phyloP scores from a whole-genome alignment of 345 rosid species.

The Aquilaria sinensis region DNA sequence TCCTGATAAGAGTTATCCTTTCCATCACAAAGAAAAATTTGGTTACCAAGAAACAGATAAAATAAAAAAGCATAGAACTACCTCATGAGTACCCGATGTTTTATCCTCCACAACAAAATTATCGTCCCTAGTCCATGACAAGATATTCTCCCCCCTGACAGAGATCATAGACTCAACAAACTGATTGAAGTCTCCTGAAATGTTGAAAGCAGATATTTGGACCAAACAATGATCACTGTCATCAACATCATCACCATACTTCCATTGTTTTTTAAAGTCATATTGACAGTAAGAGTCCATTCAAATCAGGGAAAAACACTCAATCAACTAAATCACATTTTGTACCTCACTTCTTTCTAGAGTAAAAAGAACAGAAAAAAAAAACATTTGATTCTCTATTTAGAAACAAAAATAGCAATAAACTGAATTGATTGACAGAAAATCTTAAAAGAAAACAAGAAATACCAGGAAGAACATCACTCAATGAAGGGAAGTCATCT shows the following conservation, averaged over 20 bases:
- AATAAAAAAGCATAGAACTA: conserved; percentile 17
- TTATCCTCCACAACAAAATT: conserved; percentile 61
- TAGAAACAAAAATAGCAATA: no score
- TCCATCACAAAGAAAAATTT: neutral
- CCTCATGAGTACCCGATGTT: conserved; percentile 48
- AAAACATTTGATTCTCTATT: no score
- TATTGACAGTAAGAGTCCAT: no score
- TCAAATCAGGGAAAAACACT: no score
- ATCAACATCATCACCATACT: neutral
- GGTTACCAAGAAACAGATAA: neutral
- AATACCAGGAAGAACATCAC: conserved; percentile 58
- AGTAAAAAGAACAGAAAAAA: no score
- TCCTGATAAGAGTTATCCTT: neutral
- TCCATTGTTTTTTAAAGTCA: no score
- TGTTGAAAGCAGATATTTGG: neutral
- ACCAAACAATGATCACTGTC: neutral
- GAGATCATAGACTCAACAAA: conserved; percentile 58
- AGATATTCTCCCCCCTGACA: conserved; percentile 57
- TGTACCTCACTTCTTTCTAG: no score
- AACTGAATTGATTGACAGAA: no score
- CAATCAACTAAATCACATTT: no score
- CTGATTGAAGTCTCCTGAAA: conserved; percentile 47
- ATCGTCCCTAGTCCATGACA: conserved; percentile 69
- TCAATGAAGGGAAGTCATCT: conserved; percentile 36
- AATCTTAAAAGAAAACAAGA: neutral